Evolutionary conservation across 202 grass and related monocot species (phyloP).

Genomic region (Setaria italica): DNA sequence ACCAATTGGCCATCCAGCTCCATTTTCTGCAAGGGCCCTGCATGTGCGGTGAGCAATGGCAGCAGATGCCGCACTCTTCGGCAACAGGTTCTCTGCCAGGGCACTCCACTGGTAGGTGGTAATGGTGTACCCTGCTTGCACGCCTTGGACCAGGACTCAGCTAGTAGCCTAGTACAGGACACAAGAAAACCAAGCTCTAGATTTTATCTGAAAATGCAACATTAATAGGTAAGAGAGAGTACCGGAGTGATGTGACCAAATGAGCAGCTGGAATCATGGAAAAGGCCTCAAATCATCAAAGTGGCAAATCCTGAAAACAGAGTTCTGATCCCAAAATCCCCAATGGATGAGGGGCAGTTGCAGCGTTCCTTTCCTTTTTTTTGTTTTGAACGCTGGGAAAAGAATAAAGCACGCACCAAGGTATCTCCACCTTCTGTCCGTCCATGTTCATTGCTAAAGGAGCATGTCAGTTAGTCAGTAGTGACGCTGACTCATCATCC

Average conservation of each 20-base stretch:
- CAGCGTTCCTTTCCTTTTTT: neutral
- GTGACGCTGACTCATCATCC: neutral
- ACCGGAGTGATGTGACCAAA: no score
- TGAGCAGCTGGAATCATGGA: slow-evolving; percentile 4
- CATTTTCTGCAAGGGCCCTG: neutral
- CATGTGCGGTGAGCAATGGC: slow-evolving; percentile 34
- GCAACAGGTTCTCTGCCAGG: slow-evolving; percentile 36
- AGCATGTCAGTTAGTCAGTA: neutral
- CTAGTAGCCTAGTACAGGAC: neutral
- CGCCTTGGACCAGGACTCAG: slow-evolving; percentile 13
- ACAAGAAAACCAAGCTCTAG: neutral
- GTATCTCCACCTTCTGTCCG: slow-evolving; percentile 13
- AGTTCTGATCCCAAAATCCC: neutral
- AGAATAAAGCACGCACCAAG: slow-evolving; percentile 9
- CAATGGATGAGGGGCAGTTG: neutral
- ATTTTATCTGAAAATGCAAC: neutral
- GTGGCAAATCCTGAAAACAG: neutral
- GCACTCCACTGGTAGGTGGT: slow-evolving; percentile 15
- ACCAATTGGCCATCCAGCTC: neutral
- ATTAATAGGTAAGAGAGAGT: neutral
- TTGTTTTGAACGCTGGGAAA: neutral
- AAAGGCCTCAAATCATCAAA: neutral
- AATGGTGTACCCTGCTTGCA: neutral
- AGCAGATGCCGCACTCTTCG: slow-evolving; percentile 41
- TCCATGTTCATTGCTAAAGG: slow-evolving; percentile 8